These are phyloP conservation scores for Magnusiomyces suaveolens DNA, from an alignment of 1,139 yeast species.

Conservation along the genomic window DNA sequence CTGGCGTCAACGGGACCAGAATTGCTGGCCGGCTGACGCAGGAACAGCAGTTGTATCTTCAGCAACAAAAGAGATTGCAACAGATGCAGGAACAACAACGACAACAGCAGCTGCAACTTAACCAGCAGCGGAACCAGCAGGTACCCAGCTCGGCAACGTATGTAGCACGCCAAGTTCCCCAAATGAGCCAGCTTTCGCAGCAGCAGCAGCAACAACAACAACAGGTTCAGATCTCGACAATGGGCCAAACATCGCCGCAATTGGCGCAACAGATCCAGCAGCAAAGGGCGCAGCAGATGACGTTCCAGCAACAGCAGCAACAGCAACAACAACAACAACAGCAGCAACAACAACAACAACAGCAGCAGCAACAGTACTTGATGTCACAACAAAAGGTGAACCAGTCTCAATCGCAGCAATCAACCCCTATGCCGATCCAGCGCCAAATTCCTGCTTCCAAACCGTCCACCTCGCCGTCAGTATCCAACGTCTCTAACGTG, in stretches of 20 bases:
- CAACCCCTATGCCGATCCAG: neutral
- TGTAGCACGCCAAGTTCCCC: slow-evolving; percentile 1
- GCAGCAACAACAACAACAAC: slow-evolving; percentile 3
- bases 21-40: neutral
- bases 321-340: slow-evolving; percentile 15
- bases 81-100: slow-evolving; percentile 16
- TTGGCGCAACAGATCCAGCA: neutral
- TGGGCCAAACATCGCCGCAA: neutral
- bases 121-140: neutral
- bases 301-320: slow-evolving; percentile 8
- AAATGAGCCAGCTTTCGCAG: slow-evolving; percentile 23
- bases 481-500: slow-evolving; percentile 4
- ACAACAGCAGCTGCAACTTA: slow-evolving; percentile 17
- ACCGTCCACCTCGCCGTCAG: slow-evolving; percentile 8
- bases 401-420: neutral
- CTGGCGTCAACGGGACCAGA: neutral
- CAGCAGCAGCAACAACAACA: slow-evolving; percentile 20
- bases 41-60: slow-evolving; percentile 5
- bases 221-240: neutral
- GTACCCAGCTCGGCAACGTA: slow-evolving; percentile 3
- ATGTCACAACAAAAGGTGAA: neutral
- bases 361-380: slow-evolving; percentile 3
- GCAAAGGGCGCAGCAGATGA: neutral
- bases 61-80: slow-evolving; percentile 12
- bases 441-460: slow-evolving; percentile 1